Percentiles rank a stretch among this genome's conserved stretches.
Conservation (phyloP, 441 rosid species). For the Syzygium malaccense region DNA sequence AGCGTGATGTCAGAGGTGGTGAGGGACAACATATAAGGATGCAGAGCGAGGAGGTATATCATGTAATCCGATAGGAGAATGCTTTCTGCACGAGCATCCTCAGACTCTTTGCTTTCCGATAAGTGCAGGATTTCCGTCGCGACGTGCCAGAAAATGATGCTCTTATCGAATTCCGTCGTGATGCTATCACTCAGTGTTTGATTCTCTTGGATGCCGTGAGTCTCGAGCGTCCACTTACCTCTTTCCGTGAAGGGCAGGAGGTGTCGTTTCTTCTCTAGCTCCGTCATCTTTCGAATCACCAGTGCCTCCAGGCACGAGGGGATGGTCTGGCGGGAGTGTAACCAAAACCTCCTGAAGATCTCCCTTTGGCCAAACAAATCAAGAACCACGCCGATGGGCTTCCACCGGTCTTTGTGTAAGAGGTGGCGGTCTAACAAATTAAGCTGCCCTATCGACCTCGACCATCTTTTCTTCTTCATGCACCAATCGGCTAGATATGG, state of each 20-base stretch:
- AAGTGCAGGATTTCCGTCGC: background rate
- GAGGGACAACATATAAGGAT: background rate
- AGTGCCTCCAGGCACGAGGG: background rate
- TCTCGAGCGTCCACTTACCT: background rate
- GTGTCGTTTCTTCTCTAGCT: background rate
- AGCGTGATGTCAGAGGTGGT: background rate
- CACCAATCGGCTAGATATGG: background rate
- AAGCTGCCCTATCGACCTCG: background rate
- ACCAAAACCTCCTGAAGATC: background rate
- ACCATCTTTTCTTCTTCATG: background rate
- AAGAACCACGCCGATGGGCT: background rate
- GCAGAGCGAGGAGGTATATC: background rate
- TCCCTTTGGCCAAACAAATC: background rate
- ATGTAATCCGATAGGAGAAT: background rate
- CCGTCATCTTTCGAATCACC: background rate
- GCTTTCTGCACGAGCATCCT: background rate
- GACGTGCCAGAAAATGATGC: background rate
- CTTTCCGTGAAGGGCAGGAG: background rate
- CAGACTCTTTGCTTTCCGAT: background rate
- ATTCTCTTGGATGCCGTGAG: background rate
- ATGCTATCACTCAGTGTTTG: background rate
- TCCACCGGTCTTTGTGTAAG: fast-evolving
- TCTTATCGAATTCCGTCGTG: fast-evolving
- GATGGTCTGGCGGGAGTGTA: background rate
- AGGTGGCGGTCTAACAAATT: fast-evolving